Conservation (phyloP, 164 flowering plant species). For the Taxillus chinensis region DNA sequence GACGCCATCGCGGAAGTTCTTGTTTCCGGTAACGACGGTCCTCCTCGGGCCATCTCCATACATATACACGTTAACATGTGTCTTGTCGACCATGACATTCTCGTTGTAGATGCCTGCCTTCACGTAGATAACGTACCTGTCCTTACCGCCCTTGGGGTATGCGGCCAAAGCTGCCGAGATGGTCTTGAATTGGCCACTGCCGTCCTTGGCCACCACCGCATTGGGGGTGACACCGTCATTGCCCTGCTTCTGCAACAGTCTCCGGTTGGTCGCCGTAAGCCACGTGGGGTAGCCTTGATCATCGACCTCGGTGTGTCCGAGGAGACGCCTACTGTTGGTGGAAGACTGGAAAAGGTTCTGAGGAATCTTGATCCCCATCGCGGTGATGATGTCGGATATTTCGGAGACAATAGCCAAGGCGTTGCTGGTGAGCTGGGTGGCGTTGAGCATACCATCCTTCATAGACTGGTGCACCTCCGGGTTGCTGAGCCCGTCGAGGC, state of each 20-base stretch:
- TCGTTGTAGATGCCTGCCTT: slow-evolving; percentile 56
- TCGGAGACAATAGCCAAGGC: slow-evolving; percentile 37
- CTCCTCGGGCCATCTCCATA: slow-evolving; percentile 59
- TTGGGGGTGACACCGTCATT: slow-evolving; percentile 19
- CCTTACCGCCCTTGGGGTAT: slow-evolving; percentile 26
- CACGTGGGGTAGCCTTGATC: slow-evolving; percentile 24
- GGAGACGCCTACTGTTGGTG: slow-evolving; percentile 12
- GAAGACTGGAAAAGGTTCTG: background rate
- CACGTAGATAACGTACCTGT: slow-evolving; percentile 41
- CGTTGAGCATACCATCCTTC: slow-evolving; percentile 21
- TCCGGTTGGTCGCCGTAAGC: slow-evolving; percentile 28
- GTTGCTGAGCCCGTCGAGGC: slow-evolving; percentile 33
- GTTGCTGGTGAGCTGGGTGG: slow-evolving; percentile 33
- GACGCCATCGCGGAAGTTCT: slow-evolving; percentile 18
- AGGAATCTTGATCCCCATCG: slow-evolving; percentile 19
- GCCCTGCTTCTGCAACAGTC: slow-evolving; percentile 17
- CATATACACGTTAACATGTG: slow-evolving; percentile 32
- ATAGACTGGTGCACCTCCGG: slow-evolving; percentile 24
- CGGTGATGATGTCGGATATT: slow-evolving; percentile 16
- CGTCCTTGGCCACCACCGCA: slow-evolving; percentile 50
- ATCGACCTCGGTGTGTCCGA: slow-evolving; percentile 10
- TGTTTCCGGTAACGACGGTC: slow-evolving; percentile 41
- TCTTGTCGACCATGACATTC: slow-evolving; percentile 24
- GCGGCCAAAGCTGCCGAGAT: slow-evolving; percentile 39
- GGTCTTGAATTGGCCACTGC: slow-evolving; percentile 40